Evolutionary conservation across 108 stramenopile genomes (phyloP).

Genomic region (Epipyxis sp.): DNA sequence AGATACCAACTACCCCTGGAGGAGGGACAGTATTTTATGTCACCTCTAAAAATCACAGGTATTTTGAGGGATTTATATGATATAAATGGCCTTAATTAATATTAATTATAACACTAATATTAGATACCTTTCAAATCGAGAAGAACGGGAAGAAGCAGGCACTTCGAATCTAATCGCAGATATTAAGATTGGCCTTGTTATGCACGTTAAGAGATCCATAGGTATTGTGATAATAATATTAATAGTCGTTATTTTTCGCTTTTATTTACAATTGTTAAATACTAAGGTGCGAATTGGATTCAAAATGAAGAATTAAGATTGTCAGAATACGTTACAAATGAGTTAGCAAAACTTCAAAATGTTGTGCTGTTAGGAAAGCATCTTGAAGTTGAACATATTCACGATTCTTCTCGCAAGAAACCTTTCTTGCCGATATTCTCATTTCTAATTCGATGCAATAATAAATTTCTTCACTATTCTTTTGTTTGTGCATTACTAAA

Average conservation of each 20-base stretch:
- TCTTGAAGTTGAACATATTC: neutral
- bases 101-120: too few relatives aligned
- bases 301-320: slow-evolving; percentile 38
- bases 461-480: slow-evolving; percentile 86
- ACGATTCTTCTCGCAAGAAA: slow-evolving; percentile 14
- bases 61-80: too few relatives aligned
- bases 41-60: slow-evolving; percentile 74
- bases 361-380: slow-evolving; percentile 48
- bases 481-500: slow-evolving; percentile 92
- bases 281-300: neutral
- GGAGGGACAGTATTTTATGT: slow-evolving; percentile 97
- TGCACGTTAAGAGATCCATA: slow-evolving; percentile 65
- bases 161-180: slow-evolving; percentile 90
- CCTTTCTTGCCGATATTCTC: slow-evolving; percentile 70
- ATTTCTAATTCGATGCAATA: slow-evolving; percentile 68
- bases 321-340: slow-evolving; percentile 20
- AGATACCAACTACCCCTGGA: slow-evolving; percentile 52
- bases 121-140: slow-evolving; percentile 84
- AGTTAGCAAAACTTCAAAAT: slow-evolving; percentile 30
- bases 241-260: neutral
- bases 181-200: slow-evolving; percentile 75
- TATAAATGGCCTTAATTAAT: too few relatives aligned
- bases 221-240: slow-evolving; percentile 66
- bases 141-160: slow-evolving; percentile 95
- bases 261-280: too few relatives aligned